These are phyloP conservation scores for Alternaria hordeiaustralica DNA, from an alignment of 2,329 filamentous ascomycete genomes.

Conservation along the genomic window DNA sequence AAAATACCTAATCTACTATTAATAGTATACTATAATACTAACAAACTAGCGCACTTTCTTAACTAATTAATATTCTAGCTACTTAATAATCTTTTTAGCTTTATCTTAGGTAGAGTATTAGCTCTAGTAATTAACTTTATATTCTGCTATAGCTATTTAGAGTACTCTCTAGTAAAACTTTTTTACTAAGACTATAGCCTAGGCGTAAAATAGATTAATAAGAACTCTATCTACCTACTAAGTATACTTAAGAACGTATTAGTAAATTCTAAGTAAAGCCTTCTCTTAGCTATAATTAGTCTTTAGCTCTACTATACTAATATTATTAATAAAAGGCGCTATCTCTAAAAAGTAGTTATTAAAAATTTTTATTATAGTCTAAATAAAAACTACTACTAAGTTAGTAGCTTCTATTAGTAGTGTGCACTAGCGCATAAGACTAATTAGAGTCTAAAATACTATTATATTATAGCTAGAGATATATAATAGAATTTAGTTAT, in stretches of 20 bases:
- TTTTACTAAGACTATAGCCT: not conserved
- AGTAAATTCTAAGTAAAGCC: not conserved
- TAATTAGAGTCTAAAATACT: not conserved
- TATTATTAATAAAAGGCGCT: slow-evolving; percentile 1
- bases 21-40: slow-evolving; percentile 2
- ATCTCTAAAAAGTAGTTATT: not conserved
- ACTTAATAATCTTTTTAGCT: not conserved
- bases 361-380: slow-evolving; percentile 4
- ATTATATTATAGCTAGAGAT: not conserved
- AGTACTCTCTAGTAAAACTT: not conserved
- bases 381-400: slow-evolving; percentile 1
- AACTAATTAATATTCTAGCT: not conserved
- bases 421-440: not conserved
- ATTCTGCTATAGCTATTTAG: not conserved
- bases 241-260: not conserved
- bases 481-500: not conserved
- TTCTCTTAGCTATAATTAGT: not conserved
- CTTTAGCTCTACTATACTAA: not conserved
- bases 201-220: not conserved
- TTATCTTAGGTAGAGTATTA: not conserved
- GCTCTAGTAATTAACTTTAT: not conserved
- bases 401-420: slow-evolving; percentile 3
- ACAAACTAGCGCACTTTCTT: slow-evolving; percentile 1
- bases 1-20: not conserved
- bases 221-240: not conserved